Evolutionary conservation across 768 basidiomycete genomes (phyloP).

Genomic region (Lyophyllum atratum): DNA sequence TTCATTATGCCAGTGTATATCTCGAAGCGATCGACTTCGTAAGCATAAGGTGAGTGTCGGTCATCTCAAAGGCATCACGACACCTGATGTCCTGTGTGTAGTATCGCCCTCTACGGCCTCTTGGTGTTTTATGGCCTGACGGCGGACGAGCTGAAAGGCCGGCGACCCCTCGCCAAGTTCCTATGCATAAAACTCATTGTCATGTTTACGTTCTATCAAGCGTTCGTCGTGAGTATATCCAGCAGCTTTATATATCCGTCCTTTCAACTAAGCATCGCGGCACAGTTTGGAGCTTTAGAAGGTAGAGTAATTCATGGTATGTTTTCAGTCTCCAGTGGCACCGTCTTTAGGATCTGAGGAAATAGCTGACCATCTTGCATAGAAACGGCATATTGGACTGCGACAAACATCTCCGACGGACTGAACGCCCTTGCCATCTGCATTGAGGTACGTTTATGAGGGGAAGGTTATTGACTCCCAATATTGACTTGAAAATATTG

Average conservation of each 20-base stretch:
- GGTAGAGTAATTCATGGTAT: constrained; percentile 68
- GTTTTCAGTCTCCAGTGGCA: constrained; percentile 1
- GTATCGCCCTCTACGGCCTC: constrained; percentile 85
- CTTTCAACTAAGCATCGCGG: background rate
- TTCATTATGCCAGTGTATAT: constrained; percentile 68
- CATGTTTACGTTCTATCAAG: constrained; percentile 89
- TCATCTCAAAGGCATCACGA: background rate
- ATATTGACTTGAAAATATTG: background rate
- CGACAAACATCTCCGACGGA: constrained; percentile 82
- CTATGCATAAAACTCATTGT: constrained; percentile 85
- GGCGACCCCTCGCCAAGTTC: constrained; percentile 83
- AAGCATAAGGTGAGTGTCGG: constrained; percentile 66
- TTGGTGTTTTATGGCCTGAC: constrained; percentile 82
- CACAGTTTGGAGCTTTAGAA: constrained; percentile 68
- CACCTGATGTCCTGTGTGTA: constrained; percentile 23
- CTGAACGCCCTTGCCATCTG: constrained; percentile 80
- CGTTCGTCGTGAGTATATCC: constrained; percentile 57
- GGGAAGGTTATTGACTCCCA: background rate
- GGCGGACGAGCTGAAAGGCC: constrained; percentile 74
- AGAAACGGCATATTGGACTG: constrained; percentile 84
- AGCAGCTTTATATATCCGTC: background rate
- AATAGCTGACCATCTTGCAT: background rate
- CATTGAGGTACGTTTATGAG: constrained; percentile 64
- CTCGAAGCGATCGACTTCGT: constrained; percentile 74
- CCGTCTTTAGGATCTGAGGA: background rate